Evolutionary conservation across 2,329 filamentous ascomycete species (phyloP).

Genomic region (Ophiostoma piceae): DNA sequence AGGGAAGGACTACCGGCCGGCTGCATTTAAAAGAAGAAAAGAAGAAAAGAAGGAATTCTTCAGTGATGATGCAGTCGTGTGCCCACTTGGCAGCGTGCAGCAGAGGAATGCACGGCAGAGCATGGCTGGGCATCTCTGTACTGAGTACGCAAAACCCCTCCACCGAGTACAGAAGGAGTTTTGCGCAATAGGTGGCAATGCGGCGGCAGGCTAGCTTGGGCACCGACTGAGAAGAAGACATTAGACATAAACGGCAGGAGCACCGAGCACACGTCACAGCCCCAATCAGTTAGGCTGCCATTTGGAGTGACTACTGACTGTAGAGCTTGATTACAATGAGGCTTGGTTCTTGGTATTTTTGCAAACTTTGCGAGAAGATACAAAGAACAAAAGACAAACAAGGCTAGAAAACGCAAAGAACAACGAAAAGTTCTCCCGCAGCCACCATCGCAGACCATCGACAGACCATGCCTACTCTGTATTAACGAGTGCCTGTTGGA

Average conservation of each 20-base stretch:
- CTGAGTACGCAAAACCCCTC: no score
- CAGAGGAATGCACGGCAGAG: not conserved
- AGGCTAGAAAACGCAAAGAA: not conserved
- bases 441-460: not conserved
- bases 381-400: not conserved
- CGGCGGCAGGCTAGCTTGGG: not conserved
- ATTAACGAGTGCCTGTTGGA: not conserved
- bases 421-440: slow-evolving; percentile 1
- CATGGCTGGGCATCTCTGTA: not conserved
- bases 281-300: slow-evolving; percentile 10
- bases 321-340: not conserved
- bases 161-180: not conserved
- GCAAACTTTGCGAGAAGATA: not conserved
- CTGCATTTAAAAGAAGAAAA: not conserved
- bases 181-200: not conserved
- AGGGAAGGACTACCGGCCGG: not conserved
- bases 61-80: not conserved
- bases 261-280: slow-evolving; percentile 11
- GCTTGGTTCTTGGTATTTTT: not conserved
- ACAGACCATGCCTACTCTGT: not conserved
- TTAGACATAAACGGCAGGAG: not conserved
- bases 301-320: not conserved
- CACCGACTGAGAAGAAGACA: not conserved
- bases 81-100: slow-evolving; percentile 4
- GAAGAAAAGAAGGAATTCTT: no score